Base-by-base conservation (phyloP, 306 rosid species). In the Albizia julibrissin region DNA sequence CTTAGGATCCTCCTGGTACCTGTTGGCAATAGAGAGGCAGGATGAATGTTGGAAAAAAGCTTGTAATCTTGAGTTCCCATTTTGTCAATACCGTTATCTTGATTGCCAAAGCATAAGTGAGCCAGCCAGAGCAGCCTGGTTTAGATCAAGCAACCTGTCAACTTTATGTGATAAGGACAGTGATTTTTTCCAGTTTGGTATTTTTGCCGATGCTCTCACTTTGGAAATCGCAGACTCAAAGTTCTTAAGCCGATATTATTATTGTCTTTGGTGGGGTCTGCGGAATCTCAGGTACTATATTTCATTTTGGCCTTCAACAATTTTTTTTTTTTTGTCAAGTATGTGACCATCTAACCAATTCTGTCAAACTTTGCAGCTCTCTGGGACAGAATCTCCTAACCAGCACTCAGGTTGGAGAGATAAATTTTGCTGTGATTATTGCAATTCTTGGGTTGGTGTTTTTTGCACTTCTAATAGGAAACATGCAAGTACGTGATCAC, bases 31-130 rank as follows among this genome's bases (percentile, higher is more conserved):
- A 22, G 91, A 80, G 79, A 40, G 93, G 27, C 93, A 88, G 46
- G 87, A 87, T 59, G 93, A 87, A 74, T 91, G 96, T 67, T 91
- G 93, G 96, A 88, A 82, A 82, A 87, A 79, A 59, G 93, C 81
- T 44, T 91, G 96, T 50, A 44, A 24, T 44, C 73, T 85, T 68
- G 72, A 88, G 75, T 33, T 33, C 21, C 83, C 85, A 40, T 5
- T 47, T 1, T 90, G 93, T 69, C 87, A 69, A 47, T 81, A 90
- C 77, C 75, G 80, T 72, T 88, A 82, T 77, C 89, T 88, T 56
- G 89, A 88, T 1, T 88, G 93, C 52, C 75, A 44, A 33, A 83
- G 76, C 47, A 58, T 59, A 29, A 65, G 74, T 33, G 79, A 86
- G 22, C 86, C 90, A 3, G 16, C 54, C 76, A 86, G 93, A 61